Conservation (phyloP, 1,139 yeast species). For the Pneumocystis carinii region DNA sequence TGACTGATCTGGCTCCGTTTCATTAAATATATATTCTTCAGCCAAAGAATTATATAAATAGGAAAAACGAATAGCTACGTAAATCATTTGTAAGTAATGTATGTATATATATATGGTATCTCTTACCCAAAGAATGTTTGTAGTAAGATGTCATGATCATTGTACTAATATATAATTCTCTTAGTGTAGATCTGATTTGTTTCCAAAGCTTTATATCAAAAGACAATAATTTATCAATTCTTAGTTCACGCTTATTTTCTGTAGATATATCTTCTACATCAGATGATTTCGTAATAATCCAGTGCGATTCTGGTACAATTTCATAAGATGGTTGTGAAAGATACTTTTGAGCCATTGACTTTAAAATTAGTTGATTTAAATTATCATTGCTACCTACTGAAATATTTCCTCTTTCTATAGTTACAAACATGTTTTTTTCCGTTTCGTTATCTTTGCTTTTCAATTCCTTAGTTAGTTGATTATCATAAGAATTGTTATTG, state of each 20-base stretch:
- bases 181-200: constrained; percentile 41
- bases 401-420: background rate
- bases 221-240: constrained; percentile 33
- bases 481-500: background rate
- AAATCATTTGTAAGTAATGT: background rate
- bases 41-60: constrained; percentile 70
- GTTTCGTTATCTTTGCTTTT: background rate
- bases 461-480: background rate
- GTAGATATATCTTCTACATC: background rate
- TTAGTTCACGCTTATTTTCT: background rate
- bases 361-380: background rate
- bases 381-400: background rate
- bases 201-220: constrained; percentile 66
- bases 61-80: constrained; percentile 45
- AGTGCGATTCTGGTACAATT: background rate
- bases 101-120: background rate
- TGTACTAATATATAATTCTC: constrained; percentile 55
- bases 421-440: background rate
- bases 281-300: background rate
- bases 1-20: constrained; percentile 71
- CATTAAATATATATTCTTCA: constrained; percentile 54
- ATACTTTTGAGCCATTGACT: background rate
- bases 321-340: background rate
- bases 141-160: constrained; percentile 51
- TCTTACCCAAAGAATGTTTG: constrained; percentile 40